A percentile compares a stretch with the other conserved stretches of the same genome.
phyloP scores from a whole-genome alignment of 441 rosid genomes.

The Erodium chrysanthum region DNA sequence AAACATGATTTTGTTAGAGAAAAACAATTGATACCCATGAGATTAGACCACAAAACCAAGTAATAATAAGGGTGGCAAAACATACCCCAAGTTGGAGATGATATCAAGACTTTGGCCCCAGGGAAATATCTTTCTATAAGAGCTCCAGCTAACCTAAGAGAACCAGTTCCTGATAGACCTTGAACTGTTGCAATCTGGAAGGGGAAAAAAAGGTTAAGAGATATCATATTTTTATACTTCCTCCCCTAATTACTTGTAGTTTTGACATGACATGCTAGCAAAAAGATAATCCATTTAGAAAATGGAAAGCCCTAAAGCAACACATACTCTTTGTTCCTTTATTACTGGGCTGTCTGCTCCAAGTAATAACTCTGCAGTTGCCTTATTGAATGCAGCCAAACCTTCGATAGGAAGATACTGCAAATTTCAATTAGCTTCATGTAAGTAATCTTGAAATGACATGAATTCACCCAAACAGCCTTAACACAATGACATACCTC shows the following conservation, averaged over 20 bases:
- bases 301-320: background rate
- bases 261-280: background rate
- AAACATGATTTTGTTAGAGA: constrained; percentile 3
- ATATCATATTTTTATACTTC: background rate
- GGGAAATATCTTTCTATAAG: constrained; percentile 84
- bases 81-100: constrained; percentile 90
- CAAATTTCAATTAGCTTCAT: constrained; percentile 9
- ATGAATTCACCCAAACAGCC: background rate
- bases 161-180: constrained; percentile 96
- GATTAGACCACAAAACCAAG: background rate
- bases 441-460: background rate
- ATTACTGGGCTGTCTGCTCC: constrained; percentile 72
- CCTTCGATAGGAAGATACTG: constrained; percentile 98
- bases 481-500: constrained; percentile 45
- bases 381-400: constrained; percentile 79
- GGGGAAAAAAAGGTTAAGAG: background rate
- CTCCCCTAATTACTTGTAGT: background rate
- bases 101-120: constrained; percentile 74
- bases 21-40: background rate
- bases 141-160: constrained; percentile 84
- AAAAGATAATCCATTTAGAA: background rate
- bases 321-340: constrained; percentile 57
- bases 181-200: constrained; percentile 82
- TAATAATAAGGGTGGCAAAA: background rate
- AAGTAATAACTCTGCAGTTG: constrained; percentile 74